Base-by-base conservation (phyloP, 345 rosid species). In the Combretum micranthum region DNA sequence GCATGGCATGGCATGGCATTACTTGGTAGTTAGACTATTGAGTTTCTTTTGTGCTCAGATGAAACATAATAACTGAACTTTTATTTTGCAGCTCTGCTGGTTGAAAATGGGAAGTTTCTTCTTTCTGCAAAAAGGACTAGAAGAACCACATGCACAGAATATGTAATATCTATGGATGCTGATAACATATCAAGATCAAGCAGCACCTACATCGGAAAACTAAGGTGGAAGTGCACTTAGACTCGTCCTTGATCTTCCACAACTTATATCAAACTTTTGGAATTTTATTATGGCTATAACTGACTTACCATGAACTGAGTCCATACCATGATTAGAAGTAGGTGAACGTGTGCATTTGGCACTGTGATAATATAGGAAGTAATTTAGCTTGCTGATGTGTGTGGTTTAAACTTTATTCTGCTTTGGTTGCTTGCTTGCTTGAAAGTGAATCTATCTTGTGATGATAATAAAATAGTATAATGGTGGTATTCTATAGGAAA, bases 91-190 rank as follows among this genome's bases (percentile, higher is more conserved):
- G 96, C 86, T 55, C 56, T 83, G 72, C 78, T 85, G 64, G 96
- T 88, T 65, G 96, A 88, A 75, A 84, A 84, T 61, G 98, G 98
- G n/a, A 91, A 88, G 80, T 91, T 88, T 60, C 90, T 88, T 72
- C 88, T 88, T 45, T 88, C 96, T 18, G 96, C 96, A 0, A 91
- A 91, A 74, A 82, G 92, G 23, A 88, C 86, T 21, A 65, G 95
- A 70, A 82, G 95, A 81, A 88, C 92, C 54, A 84, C 96, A 12
- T 76, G 86, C 85, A 88, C 98, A 0, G 98, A 91, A 78, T 91
- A 91, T 54, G 88, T 91, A 20, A 79, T 91, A 76, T 88, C 98
- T 37, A 85, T 88, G 86, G 85, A 88, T 54, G 90, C 90, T 0
- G 96, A 84, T 62, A 88, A 78, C 52, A 83, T 88, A 63, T 88